Evolutionary conservation across 2,329 filamentous ascomycete genomes (phyloP).

Genomic region (Fusarium euwallaceae): DNA sequence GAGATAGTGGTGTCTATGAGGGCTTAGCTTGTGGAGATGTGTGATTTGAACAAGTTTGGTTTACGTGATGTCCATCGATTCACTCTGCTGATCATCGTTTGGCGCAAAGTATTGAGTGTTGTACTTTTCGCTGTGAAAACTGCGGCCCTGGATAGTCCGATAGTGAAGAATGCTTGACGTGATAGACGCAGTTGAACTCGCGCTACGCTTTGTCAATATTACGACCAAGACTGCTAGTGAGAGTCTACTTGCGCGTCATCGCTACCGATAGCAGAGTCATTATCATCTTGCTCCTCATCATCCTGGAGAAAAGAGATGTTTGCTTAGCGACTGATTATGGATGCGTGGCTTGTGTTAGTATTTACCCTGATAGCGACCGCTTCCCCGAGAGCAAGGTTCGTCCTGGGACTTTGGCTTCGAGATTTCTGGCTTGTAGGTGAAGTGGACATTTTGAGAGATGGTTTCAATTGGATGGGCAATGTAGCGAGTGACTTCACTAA

Average conservation of each 20-base stretch:
- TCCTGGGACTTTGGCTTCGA: neutral
- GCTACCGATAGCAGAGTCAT: neutral
- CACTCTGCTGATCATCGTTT: slow-evolving; percentile 22
- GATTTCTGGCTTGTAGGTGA: neutral
- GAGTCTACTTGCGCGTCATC: slow-evolving; percentile 6
- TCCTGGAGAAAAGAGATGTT: neutral
- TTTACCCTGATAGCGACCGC: neutral
- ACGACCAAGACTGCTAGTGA: neutral
- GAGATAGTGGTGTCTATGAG: slow-evolving; percentile 19
- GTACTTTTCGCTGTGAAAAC: slow-evolving; percentile 22
- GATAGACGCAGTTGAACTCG: slow-evolving; percentile 23
- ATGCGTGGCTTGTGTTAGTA: neutral
- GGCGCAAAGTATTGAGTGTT: slow-evolving; percentile 20
- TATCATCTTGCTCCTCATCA: neutral
- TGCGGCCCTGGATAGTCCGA: slow-evolving; percentile 21
- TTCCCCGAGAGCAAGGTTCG: neutral
- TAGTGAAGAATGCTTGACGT: slow-evolving; percentile 21
- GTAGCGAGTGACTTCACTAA: neutral
- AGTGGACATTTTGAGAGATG: neutral
- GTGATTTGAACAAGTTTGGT: too few species aligned
- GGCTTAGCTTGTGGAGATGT: neutral
- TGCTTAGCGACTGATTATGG: neutral
- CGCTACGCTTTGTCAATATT: slow-evolving; percentile 1
- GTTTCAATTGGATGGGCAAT: neutral
- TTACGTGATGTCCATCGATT: slow-evolving; percentile 26